A percentile compares a stretch with the other conserved stretches of the same genome.
Conservation (phyloP, 805 yeast species). For the Candida ulmi region DNA sequence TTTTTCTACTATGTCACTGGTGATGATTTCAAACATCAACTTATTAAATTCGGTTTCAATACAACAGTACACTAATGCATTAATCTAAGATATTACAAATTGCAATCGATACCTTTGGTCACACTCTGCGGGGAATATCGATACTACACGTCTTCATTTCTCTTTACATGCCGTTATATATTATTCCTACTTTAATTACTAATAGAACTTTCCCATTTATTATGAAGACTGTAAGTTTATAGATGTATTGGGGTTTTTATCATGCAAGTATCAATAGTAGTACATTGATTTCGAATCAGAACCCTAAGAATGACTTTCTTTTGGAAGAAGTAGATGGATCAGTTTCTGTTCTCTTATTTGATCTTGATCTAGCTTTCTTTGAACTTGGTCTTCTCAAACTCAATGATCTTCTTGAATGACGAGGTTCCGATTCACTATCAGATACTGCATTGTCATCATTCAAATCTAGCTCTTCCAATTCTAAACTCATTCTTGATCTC, state of each 20-base stretch:
- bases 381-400: background rate
- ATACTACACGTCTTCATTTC: no score
- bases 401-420: background rate
- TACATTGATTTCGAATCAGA: no score
- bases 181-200: no score
- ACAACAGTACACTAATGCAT: background rate
- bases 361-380: background rate
- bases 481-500: background rate
- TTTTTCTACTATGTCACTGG: slow-evolving; percentile 28
- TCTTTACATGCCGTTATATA: no score
- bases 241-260: no score
- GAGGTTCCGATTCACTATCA: background rate
- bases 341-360: background rate
- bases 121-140: no score
- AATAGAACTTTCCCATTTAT: no score
- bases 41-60: slow-evolving; percentile 13
- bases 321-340: background rate
- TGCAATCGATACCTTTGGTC: no score
- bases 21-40: slow-evolving; percentile 22
- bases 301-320: background rate
- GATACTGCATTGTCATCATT: background rate
- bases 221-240: no score
- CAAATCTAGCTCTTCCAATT: slow-evolving; percentile 1
- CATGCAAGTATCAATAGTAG: no score
- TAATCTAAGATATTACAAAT: no score